Evolutionary conservation across 1,139 yeast genomes (phyloP).

Genomic region (Saccharomyces hybrid): DNA sequence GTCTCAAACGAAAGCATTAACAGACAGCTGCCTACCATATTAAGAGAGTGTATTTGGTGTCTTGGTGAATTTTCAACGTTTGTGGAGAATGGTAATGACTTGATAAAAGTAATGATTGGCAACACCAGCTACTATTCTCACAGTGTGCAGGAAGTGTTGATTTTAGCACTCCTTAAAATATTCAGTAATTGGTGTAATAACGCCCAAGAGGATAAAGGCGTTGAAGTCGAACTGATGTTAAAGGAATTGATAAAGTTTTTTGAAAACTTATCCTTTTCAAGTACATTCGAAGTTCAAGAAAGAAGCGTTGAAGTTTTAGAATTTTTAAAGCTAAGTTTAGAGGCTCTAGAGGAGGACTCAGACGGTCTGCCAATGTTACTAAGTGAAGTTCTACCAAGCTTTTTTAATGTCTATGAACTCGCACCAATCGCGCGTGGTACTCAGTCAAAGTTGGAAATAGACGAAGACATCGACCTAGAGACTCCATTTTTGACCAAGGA

Average conservation of each 20-base stretch:
- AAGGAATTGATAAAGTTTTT: slow-evolving; percentile 29
- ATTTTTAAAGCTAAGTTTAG: slow-evolving; percentile 54
- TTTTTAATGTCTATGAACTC: slow-evolving; percentile 61
- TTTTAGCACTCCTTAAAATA: slow-evolving; percentile 48
- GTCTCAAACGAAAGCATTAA: slow-evolving; percentile 32
- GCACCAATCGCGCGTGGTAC: slow-evolving; percentile 71
- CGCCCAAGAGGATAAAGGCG: slow-evolving; percentile 1
- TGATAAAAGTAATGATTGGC: slow-evolving; percentile 26
- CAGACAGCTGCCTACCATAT: slow-evolving; percentile 33
- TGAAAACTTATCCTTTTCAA: slow-evolving; percentile 35
- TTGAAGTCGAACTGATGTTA: slow-evolving; percentile 17
- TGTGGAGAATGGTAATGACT: slow-evolving; percentile 34
- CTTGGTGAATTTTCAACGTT: slow-evolving; percentile 62
- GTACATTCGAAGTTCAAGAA: slow-evolving; percentile 78
- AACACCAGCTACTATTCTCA: slow-evolving; percentile 17
- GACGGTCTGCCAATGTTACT: slow-evolving; percentile 51
- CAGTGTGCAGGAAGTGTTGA: slow-evolving; percentile 37
- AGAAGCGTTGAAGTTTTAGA: slow-evolving; percentile 78
- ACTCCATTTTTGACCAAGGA: slow-evolving; percentile 27
- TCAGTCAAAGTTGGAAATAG: slow-evolving; percentile 53
- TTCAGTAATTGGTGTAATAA: slow-evolving; percentile 34
- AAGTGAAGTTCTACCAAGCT: slow-evolving; percentile 64
- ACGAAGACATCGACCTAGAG: slow-evolving; percentile 41
- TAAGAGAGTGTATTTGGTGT: slow-evolving; percentile 54
- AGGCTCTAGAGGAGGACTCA: slow-evolving; percentile 24